phyloP scores from a whole-genome alignment of 2,329 filamentous ascomycete genomes.

The Hypoxylon sp. region DNA sequence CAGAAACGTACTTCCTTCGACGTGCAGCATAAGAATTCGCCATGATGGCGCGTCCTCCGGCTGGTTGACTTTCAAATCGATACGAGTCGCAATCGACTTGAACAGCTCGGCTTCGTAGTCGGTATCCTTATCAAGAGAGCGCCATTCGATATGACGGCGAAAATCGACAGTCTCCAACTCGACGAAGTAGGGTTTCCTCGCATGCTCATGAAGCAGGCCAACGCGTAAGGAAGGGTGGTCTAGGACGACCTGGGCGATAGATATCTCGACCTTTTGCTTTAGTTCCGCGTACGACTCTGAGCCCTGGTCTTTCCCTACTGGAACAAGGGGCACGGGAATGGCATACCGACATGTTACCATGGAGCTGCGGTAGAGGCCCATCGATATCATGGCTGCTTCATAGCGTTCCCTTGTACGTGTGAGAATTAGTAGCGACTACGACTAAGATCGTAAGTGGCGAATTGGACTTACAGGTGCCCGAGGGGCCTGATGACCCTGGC shows the following conservation, averaged over 20 bases:
- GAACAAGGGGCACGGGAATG: slow-evolving; percentile 15
- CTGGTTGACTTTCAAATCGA: slow-evolving; percentile 30
- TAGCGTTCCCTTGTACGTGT: slow-evolving; percentile 32
- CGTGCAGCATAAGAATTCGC: slow-evolving; percentile 28
- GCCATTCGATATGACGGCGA: slow-evolving; percentile 38
- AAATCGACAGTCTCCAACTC: slow-evolving; percentile 39
- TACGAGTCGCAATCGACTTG: slow-evolving; percentile 9
- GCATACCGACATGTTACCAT: slow-evolving; percentile 42
- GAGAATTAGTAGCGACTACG: not conserved
- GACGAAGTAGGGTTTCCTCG: slow-evolving; percentile 39
- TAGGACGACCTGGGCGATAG: slow-evolving; percentile 34
- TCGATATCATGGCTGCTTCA: slow-evolving; percentile 29
- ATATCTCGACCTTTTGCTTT: slow-evolving; percentile 23
- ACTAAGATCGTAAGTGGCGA: not conserved
- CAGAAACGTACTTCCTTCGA: slow-evolving; percentile 18
- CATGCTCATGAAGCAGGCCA: slow-evolving; percentile 34
- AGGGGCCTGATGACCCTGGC: slow-evolving; percentile 34
- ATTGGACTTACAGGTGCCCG: slow-evolving; percentile 29
- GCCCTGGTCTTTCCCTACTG: not conserved
- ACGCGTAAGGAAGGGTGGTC: slow-evolving; percentile 39
- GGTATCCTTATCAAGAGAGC: slow-evolving; percentile 2
- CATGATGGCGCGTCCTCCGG: slow-evolving; percentile 29
- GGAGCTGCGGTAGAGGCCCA: slow-evolving; percentile 34
- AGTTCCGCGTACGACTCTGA: slow-evolving; percentile 11
- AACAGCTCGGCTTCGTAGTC: slow-evolving; percentile 32